Evolutionary conservation across 345 rosid species (phyloP).

Genomic region (Linum usitatissimum): DNA sequence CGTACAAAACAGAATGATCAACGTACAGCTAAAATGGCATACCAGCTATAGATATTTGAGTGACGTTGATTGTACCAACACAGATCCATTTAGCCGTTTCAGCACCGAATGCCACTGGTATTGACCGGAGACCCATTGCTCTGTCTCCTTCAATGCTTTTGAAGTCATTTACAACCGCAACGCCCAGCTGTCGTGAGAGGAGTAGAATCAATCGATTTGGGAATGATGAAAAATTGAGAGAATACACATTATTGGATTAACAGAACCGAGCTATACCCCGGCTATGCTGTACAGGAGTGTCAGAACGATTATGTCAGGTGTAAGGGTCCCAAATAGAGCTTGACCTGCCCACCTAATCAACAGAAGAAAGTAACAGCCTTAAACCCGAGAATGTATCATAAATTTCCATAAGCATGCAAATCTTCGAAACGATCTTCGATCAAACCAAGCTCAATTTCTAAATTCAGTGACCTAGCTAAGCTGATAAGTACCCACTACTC

Average conservation of each 20-base stretch:
- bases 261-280: conserved; percentile 42
- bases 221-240: background rate
- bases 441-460: too few species aligned
- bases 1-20: background rate
- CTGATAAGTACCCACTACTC: background rate
- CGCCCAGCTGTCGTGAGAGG: conserved; percentile 55
- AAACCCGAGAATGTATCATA: too few species aligned
- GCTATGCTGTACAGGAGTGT: conserved; percentile 94
- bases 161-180: conserved; percentile 94
- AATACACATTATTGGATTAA: background rate
- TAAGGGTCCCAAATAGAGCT: conserved; percentile 93
- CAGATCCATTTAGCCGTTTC: conserved; percentile 99
- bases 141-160: conserved; percentile 96
- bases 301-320: conserved; percentile 80
- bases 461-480: too few species aligned
- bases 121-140: conserved; percentile 92
- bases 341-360: conserved; percentile 96
- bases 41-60: conserved; percentile 93
- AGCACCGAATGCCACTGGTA: conserved; percentile 94
- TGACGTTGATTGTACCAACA: conserved; percentile 92
- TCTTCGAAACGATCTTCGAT: too few species aligned
- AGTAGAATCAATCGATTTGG: conserved; percentile 8
- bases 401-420: too few species aligned
- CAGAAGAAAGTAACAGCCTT: conserved; percentile 1
- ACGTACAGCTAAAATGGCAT: conserved; percentile 11